Evolutionary conservation across 2,329 filamentous ascomycete genomes (phyloP), one percentile per base, ranked within the genome.

Genomic region (Ceratocystis cacaofunesta): DNA sequence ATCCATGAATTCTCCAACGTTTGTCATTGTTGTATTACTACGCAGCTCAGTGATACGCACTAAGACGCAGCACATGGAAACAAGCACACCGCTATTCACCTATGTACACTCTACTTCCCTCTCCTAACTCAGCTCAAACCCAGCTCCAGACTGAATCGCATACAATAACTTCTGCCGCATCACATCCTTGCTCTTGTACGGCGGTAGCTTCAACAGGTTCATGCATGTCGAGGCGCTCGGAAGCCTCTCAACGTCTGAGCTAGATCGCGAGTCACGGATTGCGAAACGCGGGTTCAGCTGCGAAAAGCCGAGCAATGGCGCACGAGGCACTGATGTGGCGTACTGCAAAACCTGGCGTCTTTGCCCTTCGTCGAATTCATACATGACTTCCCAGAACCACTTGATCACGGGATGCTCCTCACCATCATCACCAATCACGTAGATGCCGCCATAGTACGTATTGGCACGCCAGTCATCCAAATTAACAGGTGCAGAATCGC

Each of bases 211-310:
- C 61, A 99, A 77, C 70, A 99, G 74, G 73, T 99, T 99, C 32
- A 97, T 90, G 71, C 94, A 99, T 0, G 94, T 99, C 73, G 92
- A 96, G 19, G 94, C 91, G 72, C 90, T 97, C 1, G 94, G 94
- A 69, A 96, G 77, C 67, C 94, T 80, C 17, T 63, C 61, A n/a
- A 44, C n/a, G 76, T 96, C 90, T 66, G 76, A 72, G 44, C 76
- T 75, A 5, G 70, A 71, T 5, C 74, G 75, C 0, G 85, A 86
- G 75, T 99, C 94, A 3, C 94, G 79, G 68, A 99, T 97, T 72
- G 86, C 92, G 74, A 99, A 99, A 48, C 81, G 80, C 1, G 94
- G 94, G 66, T 86, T 88, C 69, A 99, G 77, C 71, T 94, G 88
- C 19, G 85, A 84, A 72, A 99, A 99, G 0, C 94, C 94, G 2